These are phyloP conservation scores for Fusarium chaquense DNA, from an alignment of 2,329 filamentous ascomycete species.

Conservation along the genomic window DNA sequence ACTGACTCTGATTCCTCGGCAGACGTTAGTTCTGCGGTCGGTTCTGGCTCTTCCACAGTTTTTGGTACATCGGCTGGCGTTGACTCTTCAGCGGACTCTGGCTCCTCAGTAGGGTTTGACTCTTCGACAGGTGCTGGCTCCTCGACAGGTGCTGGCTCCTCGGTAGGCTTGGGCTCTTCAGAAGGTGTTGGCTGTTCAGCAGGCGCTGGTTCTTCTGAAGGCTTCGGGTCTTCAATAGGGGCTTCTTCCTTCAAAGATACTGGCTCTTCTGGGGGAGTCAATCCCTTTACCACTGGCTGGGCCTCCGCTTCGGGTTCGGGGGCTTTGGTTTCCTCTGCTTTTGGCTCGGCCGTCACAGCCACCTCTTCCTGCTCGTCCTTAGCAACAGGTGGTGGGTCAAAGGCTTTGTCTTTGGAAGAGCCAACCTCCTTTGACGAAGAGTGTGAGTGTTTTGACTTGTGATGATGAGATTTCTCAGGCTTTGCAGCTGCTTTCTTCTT, in stretches of 20 bases:
- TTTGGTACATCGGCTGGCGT: background rate
- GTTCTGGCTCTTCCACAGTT: background rate
- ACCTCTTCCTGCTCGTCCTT: slow-evolving; percentile 15
- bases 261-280: slow-evolving; percentile 7
- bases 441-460: slow-evolving; percentile 39
- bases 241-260: background rate
- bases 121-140: slow-evolving; percentile 3
- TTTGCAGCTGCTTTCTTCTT: slow-evolving; percentile 38
- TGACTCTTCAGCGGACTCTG: background rate
- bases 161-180: slow-evolving; percentile 5
- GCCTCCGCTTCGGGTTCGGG: slow-evolving; percentile 12
- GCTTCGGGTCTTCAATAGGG: background rate
- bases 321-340: slow-evolving; percentile 13
- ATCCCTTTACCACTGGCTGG: slow-evolving; percentile 8
- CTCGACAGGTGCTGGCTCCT: background rate
- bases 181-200: background rate
- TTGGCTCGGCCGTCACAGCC: slow-evolving; percentile 2
- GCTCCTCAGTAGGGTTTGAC: background rate
- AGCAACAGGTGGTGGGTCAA: background rate
- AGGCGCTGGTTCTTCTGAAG: slow-evolving; percentile 5
- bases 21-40: background rate
- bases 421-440: slow-evolving; percentile 27
- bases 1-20: too few species aligned
- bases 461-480: slow-evolving; percentile 36
- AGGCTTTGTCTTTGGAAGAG: slow-evolving; percentile 13